These are phyloP conservation scores for Amanita phalloides DNA, from an alignment of 768 basidiomycete species.

Conservation along the genomic window DNA sequence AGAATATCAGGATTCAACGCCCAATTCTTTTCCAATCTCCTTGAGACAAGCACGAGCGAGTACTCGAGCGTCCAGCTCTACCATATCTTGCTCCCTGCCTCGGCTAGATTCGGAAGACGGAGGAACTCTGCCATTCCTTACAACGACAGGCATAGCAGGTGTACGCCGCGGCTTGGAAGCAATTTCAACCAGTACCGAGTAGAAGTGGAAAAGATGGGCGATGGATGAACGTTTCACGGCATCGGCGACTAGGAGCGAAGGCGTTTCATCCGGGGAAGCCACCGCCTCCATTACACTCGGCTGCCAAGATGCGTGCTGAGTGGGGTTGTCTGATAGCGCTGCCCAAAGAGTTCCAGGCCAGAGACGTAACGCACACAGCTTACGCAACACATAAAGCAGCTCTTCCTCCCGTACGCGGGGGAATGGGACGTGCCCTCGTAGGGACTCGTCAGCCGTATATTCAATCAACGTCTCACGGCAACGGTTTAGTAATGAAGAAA, in stretches of 20 bases:
- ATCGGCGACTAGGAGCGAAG: conserved; percentile 52
- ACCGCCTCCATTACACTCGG: conserved; percentile 35
- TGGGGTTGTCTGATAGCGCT: conserved; percentile 55
- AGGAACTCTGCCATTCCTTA: conserved; percentile 6
- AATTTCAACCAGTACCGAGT: conserved; percentile 69
- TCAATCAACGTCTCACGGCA: conserved; percentile 56
- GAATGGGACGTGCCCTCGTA: conserved; percentile 86
- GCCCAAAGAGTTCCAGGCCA: conserved; percentile 75
- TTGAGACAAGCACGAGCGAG: conserved; percentile 60
- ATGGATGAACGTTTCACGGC: conserved; percentile 64
- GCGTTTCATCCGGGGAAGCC: conserved; percentile 23
- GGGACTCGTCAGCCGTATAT: conserved; percentile 75
- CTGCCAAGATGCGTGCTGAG: conserved; percentile 38
- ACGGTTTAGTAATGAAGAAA: conserved; percentile 69
- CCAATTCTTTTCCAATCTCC: conserved; percentile 69
- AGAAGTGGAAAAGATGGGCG: conserved; percentile 87
- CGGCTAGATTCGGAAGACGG: neutral
- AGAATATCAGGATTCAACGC: conserved; percentile 19
- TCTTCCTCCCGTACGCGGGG: conserved; percentile 85
- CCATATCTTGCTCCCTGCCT: conserved; percentile 8
- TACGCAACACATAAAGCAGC: conserved; percentile 71
- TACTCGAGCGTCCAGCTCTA: conserved; percentile 53
- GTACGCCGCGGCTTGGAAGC: conserved; percentile 59
- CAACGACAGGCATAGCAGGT: conserved; percentile 39
- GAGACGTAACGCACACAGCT: conserved; percentile 61